A percentile compares a stretch with the other conserved stretches of the same genome.
Conservation (phyloP, 768 basidiomycete genomes). For the Phaeolepiota aurea region DNA sequence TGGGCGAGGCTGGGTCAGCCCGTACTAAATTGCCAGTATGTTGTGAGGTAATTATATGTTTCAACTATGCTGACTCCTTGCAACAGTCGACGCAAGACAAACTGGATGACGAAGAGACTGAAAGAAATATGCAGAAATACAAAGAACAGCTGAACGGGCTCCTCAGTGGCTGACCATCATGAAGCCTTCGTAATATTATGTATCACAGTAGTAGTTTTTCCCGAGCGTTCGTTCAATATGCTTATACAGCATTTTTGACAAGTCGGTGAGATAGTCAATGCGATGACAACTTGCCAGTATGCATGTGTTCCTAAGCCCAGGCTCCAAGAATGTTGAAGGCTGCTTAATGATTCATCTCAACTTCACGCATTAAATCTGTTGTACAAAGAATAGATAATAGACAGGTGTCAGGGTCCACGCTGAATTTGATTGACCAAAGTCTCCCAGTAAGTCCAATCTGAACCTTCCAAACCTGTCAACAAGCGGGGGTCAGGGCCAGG, state of each 20-base stretch:
- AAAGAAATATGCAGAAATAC: slow-evolving; percentile 85
- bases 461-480: slow-evolving; percentile 46
- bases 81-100: slow-evolving; percentile 50
- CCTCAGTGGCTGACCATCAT: slow-evolving; percentile 53
- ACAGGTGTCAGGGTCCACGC: slow-evolving; percentile 21
- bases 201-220: no score
- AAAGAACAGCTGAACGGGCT: slow-evolving; percentile 84
- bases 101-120: slow-evolving; percentile 73
- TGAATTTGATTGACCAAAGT: slow-evolving; percentile 60
- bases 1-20: slow-evolving; percentile 78
- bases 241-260: no score
- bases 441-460: slow-evolving; percentile 80
- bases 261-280: no score
- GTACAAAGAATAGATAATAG: slow-evolving; percentile 5
- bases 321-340: no score
- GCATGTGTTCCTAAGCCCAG: neutral
- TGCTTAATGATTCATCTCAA: no score
- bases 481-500: slow-evolving; percentile 35
- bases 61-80: slow-evolving; percentile 5
- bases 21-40: slow-evolving; percentile 70
- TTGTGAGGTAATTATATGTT: slow-evolving; percentile 19
- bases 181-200: no score
- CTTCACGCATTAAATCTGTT: slow-evolving; percentile 8
- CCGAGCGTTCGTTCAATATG: no score
- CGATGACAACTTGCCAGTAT: no score